These are phyloP conservation scores for Melastoma malabathricum DNA, from an alignment of 345 rosid species.

Conservation along the genomic window DNA sequence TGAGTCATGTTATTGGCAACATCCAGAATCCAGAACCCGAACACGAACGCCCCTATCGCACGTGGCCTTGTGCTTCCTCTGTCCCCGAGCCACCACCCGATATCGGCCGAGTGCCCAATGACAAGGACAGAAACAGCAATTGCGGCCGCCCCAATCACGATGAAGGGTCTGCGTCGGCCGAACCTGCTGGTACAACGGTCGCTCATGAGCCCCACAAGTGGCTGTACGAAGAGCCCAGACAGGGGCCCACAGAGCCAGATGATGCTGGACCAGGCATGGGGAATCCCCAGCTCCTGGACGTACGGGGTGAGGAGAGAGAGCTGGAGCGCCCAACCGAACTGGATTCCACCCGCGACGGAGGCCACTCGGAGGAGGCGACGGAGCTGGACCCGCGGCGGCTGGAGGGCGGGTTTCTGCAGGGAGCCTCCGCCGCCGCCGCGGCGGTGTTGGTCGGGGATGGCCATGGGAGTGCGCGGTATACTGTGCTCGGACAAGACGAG, in stretches of 20 bases:
- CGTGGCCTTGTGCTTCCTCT: slow-evolving; percentile 41
- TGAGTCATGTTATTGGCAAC: slow-evolving; percentile 90
- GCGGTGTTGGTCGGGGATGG: slow-evolving; percentile 13
- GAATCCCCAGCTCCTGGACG: slow-evolving; percentile 95
- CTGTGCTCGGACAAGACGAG: no score
- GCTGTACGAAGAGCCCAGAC: slow-evolving; percentile 83
- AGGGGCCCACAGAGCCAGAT: slow-evolving; percentile 98
- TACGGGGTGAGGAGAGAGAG: slow-evolving; percentile 87
- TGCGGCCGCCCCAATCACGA: slow-evolving; percentile 41
- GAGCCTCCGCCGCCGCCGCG: slow-evolving; percentile 9
- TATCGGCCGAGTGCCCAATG: slow-evolving; percentile 77
- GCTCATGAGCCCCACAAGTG: slow-evolving; percentile 82
- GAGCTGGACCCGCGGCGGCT: slow-evolving; percentile 31
- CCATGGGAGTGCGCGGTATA: no score
- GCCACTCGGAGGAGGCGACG: slow-evolving; percentile 73
- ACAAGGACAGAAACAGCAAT: slow-evolving; percentile 50
- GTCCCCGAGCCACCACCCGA: slow-evolving; percentile 84
- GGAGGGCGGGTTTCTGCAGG: slow-evolving; percentile 9
- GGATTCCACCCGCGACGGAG: slow-evolving; percentile 85
- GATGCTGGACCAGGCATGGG: slow-evolving; percentile 90
- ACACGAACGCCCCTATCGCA: slow-evolving; percentile 57
- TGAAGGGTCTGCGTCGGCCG: slow-evolving; percentile 90
- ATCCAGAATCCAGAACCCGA: slow-evolving; percentile 93
- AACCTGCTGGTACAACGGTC: slow-evolving; percentile 75
- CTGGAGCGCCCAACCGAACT: slow-evolving; percentile 98